A percentile compares a stretch with the other conserved stretches of the same genome.
These are phyloP conservation scores for Rhodocollybia butyracea DNA, from an alignment of 768 basidiomycete genomes.

Conservation along the genomic window DNA sequence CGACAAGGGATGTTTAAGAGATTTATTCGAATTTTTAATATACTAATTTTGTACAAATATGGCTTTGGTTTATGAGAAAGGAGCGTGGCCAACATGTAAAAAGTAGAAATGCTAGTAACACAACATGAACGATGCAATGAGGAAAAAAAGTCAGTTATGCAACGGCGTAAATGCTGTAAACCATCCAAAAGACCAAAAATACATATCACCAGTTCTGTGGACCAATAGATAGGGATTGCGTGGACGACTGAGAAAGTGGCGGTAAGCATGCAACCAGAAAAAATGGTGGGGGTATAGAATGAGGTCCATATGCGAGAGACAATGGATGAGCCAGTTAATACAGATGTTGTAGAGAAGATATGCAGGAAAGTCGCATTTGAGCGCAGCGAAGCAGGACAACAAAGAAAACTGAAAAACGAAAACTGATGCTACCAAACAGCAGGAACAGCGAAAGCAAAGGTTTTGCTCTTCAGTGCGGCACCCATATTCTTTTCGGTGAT, in stretches of 20 bases:
- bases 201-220: constrained; percentile 1
- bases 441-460: constrained; percentile 63
- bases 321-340: neutral
- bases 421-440: constrained; percentile 51
- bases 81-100: neutral
- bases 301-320: constrained; percentile 8
- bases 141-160: constrained; percentile 7
- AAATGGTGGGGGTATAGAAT: constrained; percentile 10
- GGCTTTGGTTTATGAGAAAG: neutral
- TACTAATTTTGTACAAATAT: neutral
- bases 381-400: constrained; percentile 19
- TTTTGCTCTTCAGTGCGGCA: constrained; percentile 53
- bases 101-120: constrained; percentile 7
- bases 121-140: neutral
- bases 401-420: constrained; percentile 14
- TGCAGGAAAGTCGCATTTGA: constrained; percentile 15
- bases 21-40: neutral
- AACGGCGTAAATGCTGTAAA: constrained; percentile 7
- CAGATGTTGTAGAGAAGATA: neutral
- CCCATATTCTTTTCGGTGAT: constrained; percentile 28
- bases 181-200: constrained; percentile 11
- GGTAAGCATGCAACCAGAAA: constrained; percentile 11
- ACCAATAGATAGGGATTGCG: constrained; percentile 8
- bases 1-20: neutral
- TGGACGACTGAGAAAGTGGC: neutral